These are phyloP conservation scores for Neocucurbitaria cava DNA, from an alignment of 2,329 filamentous ascomycete species.

Conservation along the genomic window DNA sequence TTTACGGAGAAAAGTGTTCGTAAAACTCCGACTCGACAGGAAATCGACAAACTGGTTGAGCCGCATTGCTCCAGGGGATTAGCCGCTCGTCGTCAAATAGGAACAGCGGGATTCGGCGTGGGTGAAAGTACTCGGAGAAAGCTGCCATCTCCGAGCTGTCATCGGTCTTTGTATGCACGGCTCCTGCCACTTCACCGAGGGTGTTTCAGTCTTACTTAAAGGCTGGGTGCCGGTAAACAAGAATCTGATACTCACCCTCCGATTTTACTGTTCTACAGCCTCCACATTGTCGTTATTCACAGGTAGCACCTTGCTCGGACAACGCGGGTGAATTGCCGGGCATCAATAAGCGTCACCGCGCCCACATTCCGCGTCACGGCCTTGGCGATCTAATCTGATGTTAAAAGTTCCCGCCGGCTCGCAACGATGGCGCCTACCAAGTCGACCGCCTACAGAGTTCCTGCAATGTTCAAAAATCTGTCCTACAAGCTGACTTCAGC, in stretches of 20 bases:
- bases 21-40: too few relatives aligned
- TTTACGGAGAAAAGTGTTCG: background rate
- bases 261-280: background rate
- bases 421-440: slow-evolving; percentile 28
- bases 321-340: background rate
- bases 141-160: background rate
- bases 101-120: background rate
- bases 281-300: background rate
- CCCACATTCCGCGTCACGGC: slow-evolving; percentile 33
- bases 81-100: background rate
- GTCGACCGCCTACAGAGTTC: slow-evolving; percentile 43
- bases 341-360: slow-evolving; percentile 22
- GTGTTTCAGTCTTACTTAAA: background rate
- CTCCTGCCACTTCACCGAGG: slow-evolving; percentile 1
- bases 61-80: background rate
- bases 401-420: slow-evolving; percentile 19
- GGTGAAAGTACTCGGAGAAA: slow-evolving; percentile 4
- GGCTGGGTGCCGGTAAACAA: background rate
- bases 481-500: slow-evolving; percentile 47
- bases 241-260: background rate
- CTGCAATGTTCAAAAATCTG: slow-evolving; percentile 45
- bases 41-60: background rate
- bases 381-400: slow-evolving; percentile 49
- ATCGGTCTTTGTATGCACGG: slow-evolving; percentile 4
- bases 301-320: background rate